Percentiles rank a stretch among this genome's conserved stretches.
These are phyloP conservation scores for Ogataea methylovora DNA, from an alignment of 805 yeast species.

Conservation along the genomic window DNA sequence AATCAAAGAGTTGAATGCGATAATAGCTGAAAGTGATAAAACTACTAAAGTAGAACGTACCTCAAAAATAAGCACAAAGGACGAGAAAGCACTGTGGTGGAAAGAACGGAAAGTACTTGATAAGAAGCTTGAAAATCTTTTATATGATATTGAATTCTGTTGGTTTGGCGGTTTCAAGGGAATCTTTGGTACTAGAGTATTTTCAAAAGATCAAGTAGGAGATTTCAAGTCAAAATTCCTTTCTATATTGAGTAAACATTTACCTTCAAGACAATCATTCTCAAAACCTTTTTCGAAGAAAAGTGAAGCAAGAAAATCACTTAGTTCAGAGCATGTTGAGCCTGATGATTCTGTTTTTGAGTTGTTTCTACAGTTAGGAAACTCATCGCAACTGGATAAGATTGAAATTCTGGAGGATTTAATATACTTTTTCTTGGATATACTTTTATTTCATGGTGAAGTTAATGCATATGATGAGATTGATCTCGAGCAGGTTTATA, in stretches of 20 bases:
- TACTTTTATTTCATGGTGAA: constrained; percentile 55
- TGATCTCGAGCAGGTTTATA: constrained; percentile 47
- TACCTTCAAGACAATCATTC: constrained; percentile 26
- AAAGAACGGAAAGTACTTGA: constrained; percentile 56
- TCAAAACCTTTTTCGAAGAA: neutral
- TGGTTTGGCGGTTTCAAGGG: constrained; percentile 81
- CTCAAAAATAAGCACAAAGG: constrained; percentile 41
- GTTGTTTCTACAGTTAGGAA: constrained; percentile 42
- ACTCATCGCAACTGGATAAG: neutral
- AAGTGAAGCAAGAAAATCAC: constrained; percentile 1
- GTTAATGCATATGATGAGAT: constrained; percentile 59
- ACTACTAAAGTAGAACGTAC: constrained; percentile 53
- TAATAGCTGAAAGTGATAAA: constrained; percentile 54
- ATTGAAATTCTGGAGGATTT: constrained; percentile 45
- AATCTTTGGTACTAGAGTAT: constrained; percentile 36
- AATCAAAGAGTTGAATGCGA: constrained; percentile 34
- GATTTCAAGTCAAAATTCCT: constrained; percentile 31
- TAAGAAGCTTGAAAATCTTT: constrained; percentile 39
- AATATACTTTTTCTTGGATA: constrained; percentile 53
- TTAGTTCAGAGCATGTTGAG: constrained; percentile 12
- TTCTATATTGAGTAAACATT: constrained; percentile 31
- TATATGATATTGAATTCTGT: constrained; percentile 47
- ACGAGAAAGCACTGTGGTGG: constrained; percentile 77
- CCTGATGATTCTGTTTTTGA: constrained; percentile 42
- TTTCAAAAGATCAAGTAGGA: constrained; percentile 18